Evolutionary conservation across 1,284 basidiomycete species (phyloP), one percentile per base, ranked within the genome.

Genomic region (Ceratobasidium papillatum): DNA sequence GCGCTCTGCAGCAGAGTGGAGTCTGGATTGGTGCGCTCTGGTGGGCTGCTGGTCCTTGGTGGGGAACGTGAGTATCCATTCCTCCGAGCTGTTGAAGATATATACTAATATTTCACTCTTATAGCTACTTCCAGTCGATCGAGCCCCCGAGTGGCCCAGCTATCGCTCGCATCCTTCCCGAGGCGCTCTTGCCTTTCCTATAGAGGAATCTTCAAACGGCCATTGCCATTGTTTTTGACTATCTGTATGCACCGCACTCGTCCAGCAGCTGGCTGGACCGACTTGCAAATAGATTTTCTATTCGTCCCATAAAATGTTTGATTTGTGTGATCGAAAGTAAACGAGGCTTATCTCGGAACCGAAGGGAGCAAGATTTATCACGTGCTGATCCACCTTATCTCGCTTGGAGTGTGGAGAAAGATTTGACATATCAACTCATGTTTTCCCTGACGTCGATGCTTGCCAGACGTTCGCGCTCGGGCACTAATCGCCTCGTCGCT

Each of bases 1-100:
- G 88, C 81, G 78, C 84, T 52, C 85, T 90, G 86, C 89, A 89
- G 79, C 82, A 86, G 78, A 84, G 85, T 47, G 87, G 87, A 78
- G 87, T 86, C 11, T 90, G 88, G 88, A 81, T 90, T 66, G 88
- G 86, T 77, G 82, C 82, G 68, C 62, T 75, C 65, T 77, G 76
- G 75, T 77, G 77, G 76, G 74, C 76, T 72, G 77, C 73, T 66
- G 75, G 76, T 27, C 72, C 65, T 19, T 73, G 69, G 59, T 72
- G 68, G 62, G 56, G 68, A 9, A 17, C 8, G 45, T 47, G 45
- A 47, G 45, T 47, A n/a, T 47, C 19, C 19, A 3, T 3, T 11
- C 9, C 19, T 47, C 19, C 4, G 3, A 19, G 19, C 14, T 58
- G n/a, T 58, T 34, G 56, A 32, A 32, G 34, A 11, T 9, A 3